A percentile compares a stretch with the other conserved stretches of the same genome.
Conservation (phyloP, 176 grass and related monocot species). For the Tillandsia fasciculata region DNA sequence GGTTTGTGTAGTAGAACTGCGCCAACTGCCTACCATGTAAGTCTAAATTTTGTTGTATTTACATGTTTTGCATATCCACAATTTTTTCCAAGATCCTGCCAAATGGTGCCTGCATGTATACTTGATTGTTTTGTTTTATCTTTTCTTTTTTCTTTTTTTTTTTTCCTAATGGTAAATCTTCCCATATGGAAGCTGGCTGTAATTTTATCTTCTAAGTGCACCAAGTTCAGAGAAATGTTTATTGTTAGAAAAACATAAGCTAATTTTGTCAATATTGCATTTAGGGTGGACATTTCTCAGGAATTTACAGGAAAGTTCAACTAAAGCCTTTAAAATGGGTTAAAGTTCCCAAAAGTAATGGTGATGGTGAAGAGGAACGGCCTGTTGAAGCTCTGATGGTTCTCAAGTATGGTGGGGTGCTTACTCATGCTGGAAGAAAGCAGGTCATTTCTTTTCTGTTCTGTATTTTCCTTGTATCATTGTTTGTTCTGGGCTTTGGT, state of each 20-base stretch:
- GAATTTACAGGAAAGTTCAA: conserved; percentile 96
- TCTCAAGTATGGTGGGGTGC: conserved; percentile 90
- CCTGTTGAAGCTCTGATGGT: conserved; percentile 90
- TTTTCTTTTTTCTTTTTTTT: neutral
- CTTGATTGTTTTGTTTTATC: conserved; percentile 15
- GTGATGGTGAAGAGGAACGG: conserved; percentile 58
- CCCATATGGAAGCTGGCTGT: too few relatives aligned
- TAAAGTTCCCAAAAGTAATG: conserved; percentile 39
- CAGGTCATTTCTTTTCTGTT: conserved; percentile 42
- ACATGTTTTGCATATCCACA: neutral
- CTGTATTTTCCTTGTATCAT: neutral
- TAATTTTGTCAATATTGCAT: conserved; percentile 19
- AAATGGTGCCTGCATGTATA: conserved; percentile 1
- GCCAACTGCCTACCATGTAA: too few relatives aligned
- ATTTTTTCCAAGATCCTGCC: too few relatives aligned
- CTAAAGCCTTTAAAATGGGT: conserved; percentile 86
- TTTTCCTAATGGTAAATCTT: neutral
- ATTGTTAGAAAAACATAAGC: neutral
- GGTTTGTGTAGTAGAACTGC: too few relatives aligned
- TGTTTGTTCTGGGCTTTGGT: conserved; percentile 1
- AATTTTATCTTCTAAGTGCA: too few relatives aligned
- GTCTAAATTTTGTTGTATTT: neutral
- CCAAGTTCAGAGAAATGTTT: neutral
- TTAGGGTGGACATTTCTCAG: conserved; percentile 97
- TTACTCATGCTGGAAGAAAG: conserved; percentile 97